These are phyloP conservation scores for Chrysoporthe deuterocubensis DNA, from an alignment of 2,329 filamentous ascomycete genomes.

Conservation along the genomic window DNA sequence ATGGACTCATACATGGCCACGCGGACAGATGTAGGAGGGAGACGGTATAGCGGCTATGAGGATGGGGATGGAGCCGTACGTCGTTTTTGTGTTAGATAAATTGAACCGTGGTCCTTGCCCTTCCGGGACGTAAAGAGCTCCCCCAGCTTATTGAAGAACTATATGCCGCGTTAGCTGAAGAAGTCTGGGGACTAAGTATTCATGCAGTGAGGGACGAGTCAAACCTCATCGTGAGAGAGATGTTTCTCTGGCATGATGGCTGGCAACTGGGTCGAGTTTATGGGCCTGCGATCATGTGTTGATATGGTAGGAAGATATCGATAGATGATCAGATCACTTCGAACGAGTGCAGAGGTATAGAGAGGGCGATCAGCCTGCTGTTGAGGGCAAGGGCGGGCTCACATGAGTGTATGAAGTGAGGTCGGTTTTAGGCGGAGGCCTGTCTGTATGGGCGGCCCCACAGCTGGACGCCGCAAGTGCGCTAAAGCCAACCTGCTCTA, in stretches of 20 bases:
- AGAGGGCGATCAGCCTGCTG: neutral
- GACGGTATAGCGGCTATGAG: neutral
- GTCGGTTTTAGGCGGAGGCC: neutral
- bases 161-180: constrained; percentile 28
- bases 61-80: constrained; percentile 47
- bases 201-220: neutral
- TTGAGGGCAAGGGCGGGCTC: neutral
- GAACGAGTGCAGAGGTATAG: neutral
- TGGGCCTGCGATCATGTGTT: neutral
- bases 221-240: constrained; percentile 47
- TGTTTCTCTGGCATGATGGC: constrained; percentile 36
- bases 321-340: neutral
- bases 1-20: neutral
- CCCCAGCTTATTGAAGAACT: constrained; percentile 76
- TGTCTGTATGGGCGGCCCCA: neutral
- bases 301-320: neutral
- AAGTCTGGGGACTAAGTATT: too few relatives aligned
- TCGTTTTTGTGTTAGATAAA: constrained; percentile 79
- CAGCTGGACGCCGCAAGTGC: neutral
- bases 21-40: neutral
- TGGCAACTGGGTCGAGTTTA: constrained; percentile 4
- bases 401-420: constrained; percentile 5
- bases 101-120: constrained; percentile 71
- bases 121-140: constrained; percentile 71
- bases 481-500: neutral